Percentiles rank a stretch among this genome's conserved stretches.
phyloP scores from a whole-genome alignment of 1,284 basidiomycete genomes.

The Boletus albobrunnescens region DNA sequence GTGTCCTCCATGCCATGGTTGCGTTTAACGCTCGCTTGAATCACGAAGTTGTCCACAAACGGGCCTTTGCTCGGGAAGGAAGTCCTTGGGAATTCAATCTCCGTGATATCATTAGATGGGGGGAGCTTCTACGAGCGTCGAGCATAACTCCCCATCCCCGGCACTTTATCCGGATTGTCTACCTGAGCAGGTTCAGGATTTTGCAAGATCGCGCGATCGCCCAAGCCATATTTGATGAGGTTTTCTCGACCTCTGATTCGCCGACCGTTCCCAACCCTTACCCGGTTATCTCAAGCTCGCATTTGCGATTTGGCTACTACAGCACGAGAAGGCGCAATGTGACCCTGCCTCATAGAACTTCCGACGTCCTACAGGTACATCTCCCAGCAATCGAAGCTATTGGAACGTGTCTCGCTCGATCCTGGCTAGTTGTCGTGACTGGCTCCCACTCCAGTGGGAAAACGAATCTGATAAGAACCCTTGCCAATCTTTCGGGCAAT shows the following conservation, averaged over 20 bases:
- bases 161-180: constrained; percentile 60
- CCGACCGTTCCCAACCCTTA: constrained; percentile 18
- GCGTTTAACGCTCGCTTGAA: constrained; percentile 76
- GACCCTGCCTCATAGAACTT: constrained; percentile 38
- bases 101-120: constrained; percentile 94
- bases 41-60: constrained; percentile 64
- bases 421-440: constrained; percentile 87
- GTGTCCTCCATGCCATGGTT: constrained; percentile 75
- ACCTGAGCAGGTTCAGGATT: constrained; percentile 85
- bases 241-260: constrained; percentile 46
- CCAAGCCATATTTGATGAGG: constrained; percentile 55
- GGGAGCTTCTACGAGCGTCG: constrained; percentile 48
- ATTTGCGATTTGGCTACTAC: constrained; percentile 74
- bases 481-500: constrained; percentile 74
- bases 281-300: constrained; percentile 48
- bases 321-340: constrained; percentile 45
- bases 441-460: constrained; percentile 80
- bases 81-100: constrained; percentile 99
- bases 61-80: constrained; percentile 78
- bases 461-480: constrained; percentile 65
- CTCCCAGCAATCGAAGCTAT: constrained; percentile 73
- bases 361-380: constrained; percentile 59
- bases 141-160: constrained; percentile 45
- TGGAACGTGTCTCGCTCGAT: constrained; percentile 69
- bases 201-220: constrained; percentile 62